Evolutionary conservation across 2,329 filamentous ascomycete species (phyloP).

Genomic region (Proliferodiscus dingleyae): DNA sequence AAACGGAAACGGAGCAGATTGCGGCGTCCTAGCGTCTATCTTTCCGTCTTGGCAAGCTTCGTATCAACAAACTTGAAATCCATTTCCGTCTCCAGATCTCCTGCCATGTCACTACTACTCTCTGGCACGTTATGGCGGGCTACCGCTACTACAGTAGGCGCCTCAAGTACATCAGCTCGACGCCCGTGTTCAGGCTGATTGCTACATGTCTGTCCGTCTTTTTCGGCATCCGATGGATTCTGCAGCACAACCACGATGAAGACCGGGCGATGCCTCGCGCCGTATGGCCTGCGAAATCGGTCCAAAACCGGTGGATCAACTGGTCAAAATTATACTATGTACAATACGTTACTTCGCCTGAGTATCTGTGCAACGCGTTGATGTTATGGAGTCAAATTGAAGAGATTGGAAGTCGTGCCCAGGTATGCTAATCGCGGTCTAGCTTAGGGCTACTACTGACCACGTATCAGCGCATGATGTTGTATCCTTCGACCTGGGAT

Average conservation of each 20-base stretch:
- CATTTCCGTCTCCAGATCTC: neutral
- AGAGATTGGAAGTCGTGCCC: constrained; percentile 25
- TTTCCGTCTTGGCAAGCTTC: no score
- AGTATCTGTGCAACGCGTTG: constrained; percentile 27
- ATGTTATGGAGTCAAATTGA: constrained; percentile 29
- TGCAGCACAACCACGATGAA: constrained; percentile 22
- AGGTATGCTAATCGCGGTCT: constrained; percentile 10
- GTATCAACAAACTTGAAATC: neutral
- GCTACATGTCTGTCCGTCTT: constrained; percentile 14
- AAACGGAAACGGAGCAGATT: no score
- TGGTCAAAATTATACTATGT: constrained; percentile 26
- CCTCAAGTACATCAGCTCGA: constrained; percentile 15
- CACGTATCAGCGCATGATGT: constrained; percentile 15
- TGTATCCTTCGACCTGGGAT: constrained; percentile 27
- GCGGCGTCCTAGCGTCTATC: no score
- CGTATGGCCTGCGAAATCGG: constrained; percentile 11
- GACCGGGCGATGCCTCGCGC: constrained; percentile 2
- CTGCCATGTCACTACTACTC: no score
- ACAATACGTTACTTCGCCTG: constrained; percentile 26
- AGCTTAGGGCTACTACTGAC: neutral
- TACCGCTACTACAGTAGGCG: constrained; percentile 20
- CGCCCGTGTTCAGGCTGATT: constrained; percentile 14
- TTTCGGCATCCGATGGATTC: constrained; percentile 17
- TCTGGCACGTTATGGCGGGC: no score
- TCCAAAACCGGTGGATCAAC: constrained; percentile 21